Evolutionary conservation across 2,329 filamentous ascomycete species (phyloP), one percentile per base, ranked within the genome.

Genomic region (Colletotrichum lini): DNA sequence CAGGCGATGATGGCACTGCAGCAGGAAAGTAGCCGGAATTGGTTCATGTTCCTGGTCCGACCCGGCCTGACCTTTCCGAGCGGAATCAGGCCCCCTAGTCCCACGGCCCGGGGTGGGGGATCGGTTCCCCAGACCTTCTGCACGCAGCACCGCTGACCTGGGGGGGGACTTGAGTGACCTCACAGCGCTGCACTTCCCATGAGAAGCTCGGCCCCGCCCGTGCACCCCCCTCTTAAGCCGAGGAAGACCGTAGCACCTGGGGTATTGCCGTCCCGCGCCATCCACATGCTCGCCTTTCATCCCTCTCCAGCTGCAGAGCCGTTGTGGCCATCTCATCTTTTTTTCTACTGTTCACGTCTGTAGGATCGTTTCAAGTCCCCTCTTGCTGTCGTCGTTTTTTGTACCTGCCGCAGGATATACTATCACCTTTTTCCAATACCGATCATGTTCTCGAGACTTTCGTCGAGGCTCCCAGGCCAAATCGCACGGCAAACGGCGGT

Each of bases 401-500:
- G 67, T 59, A 38, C n/a, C 61, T 57, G 40, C 18, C 54, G 40
- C 23, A 53, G 35, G 15, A 54, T 45, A 63, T 23, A 35, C 45
- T 16, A 23, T 38, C 8, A 10, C 35, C 15, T 23, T 56, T 30
- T 54, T 65, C 68, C 64, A 63, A 8, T 73, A 73, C n/a, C 44
- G 73, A 76, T 59, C 61, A 82, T 82, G 80, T 72, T 76, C 61
- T 68, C 74, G 30, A 71, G 78, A 73, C 82, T 81, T 76, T 77
- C 81, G 52, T 77, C 80, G 67, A 77, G 78, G 71, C 75, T 81
- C 62, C 74, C 79, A 56, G 76, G 79, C 73, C 80, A 81, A 72
- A 73, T 83, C n/a, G 79, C 79, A 60, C 78, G 79, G 74, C 82
- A 84, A 79, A 79, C 82, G 78, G 74, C 82, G 42, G 77, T 79